Percentiles rank a stretch among this genome's conserved stretches.
Conservation (phyloP, 805 yeast genomes). For the Sugiyamaella valdiviana region DNA sequence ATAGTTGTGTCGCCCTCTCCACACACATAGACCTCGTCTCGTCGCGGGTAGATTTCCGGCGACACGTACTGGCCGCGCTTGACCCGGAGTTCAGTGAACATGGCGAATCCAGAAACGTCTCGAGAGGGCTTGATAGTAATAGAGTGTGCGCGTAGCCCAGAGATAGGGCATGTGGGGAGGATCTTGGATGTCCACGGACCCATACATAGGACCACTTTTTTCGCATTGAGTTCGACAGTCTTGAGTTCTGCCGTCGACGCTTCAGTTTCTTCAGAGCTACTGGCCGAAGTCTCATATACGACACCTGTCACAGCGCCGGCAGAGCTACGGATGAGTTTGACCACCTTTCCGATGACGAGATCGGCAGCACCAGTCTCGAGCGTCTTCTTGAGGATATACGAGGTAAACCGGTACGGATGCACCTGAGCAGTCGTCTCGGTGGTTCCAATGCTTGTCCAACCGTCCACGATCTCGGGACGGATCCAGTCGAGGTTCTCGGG, state of each 20-base stretch:
- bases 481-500: slow-evolving; percentile 75
- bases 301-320: slow-evolving; percentile 69
- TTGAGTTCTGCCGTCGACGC: slow-evolving; percentile 25
- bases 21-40: slow-evolving; percentile 92
- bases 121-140: slow-evolving; percentile 80
- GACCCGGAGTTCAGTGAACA: slow-evolving; percentile 84
- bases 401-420: slow-evolving; percentile 93
- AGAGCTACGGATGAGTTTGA: slow-evolving; percentile 51
- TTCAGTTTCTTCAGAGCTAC: slow-evolving; percentile 21
- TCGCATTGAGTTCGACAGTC: slow-evolving; percentile 43
- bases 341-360: slow-evolving; percentile 77
- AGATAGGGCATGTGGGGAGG: slow-evolving; percentile 87
- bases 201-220: slow-evolving; percentile 74
- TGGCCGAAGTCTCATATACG: slow-evolving; percentile 43
- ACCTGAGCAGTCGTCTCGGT: slow-evolving; percentile 91
- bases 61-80: slow-evolving; percentile 52
- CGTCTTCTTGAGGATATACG: slow-evolving; percentile 70
- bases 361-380: slow-evolving; percentile 79
- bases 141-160: slow-evolving; percentile 91
- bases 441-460: slow-evolving; percentile 78
- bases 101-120: slow-evolving; percentile 86
- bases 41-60: slow-evolving; percentile 92
- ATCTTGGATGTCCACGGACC: slow-evolving; percentile 97
- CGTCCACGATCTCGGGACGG: slow-evolving; percentile 52
- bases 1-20: slow-evolving; percentile 94